Evolutionary conservation across 108 stramenopile species (phyloP), one percentile per base, ranked within the genome.

Genomic region (Nitzschia sp.): DNA sequence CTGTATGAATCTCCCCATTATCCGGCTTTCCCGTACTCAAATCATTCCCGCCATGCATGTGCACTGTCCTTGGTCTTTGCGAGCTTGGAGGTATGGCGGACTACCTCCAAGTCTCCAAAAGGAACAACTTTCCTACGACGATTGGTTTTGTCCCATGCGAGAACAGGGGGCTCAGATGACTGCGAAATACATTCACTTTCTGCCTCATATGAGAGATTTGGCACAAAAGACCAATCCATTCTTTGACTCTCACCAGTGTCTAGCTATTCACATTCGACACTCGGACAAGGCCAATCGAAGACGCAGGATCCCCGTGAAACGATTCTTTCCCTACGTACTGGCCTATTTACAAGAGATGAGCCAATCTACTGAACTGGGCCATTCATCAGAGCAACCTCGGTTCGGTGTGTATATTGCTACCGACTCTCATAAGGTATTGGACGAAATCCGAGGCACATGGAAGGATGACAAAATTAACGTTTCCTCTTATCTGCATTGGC

Each of bases 191-290:
- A 69, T 71, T 41, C 56, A 44, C 12, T 70, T 77, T 52, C 65
- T 51, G 5, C 72, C 80, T 3, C 51, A 76, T 51, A 41, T 81
- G 22, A 24, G 21, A 39, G 37, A 66, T n/a, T 29, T 51, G 29
- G 74, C 70, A 7, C 57, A 72, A 10, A 17, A 1, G 29, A 3
- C 29, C 46, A 48, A 15, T 48, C 46, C 46, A 17, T 17, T 48
- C 46, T 48, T 5, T 17, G 14, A 6, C 29, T 34, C 29, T 34
- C 7, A 7, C 7, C 42, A 54, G 12, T 82, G 81, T 57, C 63
- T 82, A n/a, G 76, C 75, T 6, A 63, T 74, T 8, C 81, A 82
- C 61, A 54, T 82, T 41, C 76, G 72, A n/a, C 63, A 70, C 38
- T 42, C 76, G 19, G 81, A 83, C 65, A 83, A 85, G 43, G 80